A percentile compares a stretch with the other conserved stretches of the same genome.
Conservation (phyloP, 805 yeast genomes). For the Pichia rugopelliculosa region DNA sequence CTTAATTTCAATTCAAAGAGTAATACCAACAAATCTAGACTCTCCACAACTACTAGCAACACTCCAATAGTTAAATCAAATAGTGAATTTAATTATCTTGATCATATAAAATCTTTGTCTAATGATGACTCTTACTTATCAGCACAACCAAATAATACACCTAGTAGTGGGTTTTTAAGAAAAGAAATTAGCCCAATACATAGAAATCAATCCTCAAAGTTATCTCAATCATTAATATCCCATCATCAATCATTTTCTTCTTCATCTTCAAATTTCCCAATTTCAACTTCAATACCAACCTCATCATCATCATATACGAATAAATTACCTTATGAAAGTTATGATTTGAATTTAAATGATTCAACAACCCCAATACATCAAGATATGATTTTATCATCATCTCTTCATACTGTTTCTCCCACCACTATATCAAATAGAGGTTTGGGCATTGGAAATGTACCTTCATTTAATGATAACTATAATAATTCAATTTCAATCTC, state of each 20-base stretch:
- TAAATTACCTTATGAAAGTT: neutral
- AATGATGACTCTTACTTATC: conserved; percentile 10
- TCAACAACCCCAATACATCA: conserved; percentile 11
- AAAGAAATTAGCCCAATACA: conserved; percentile 20
- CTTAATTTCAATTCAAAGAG: conserved; percentile 16
- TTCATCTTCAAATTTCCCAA: conserved; percentile 2
- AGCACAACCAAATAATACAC: neutral
- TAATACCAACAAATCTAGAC: conserved; percentile 2
- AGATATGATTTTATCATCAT: conserved; percentile 12
- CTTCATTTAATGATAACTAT: conserved; percentile 2
- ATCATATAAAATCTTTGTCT: conserved; percentile 15
- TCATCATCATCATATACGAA: neutral
- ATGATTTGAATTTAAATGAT: neutral
- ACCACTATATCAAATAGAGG: conserved; percentile 2
- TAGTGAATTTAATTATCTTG: conserved; percentile 10
- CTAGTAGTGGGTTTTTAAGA: conserved; percentile 14
- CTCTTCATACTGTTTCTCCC: conserved; percentile 11
- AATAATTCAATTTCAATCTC: neutral
- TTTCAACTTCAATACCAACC: neutral
- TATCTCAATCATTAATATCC: conserved; percentile 22
- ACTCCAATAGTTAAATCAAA: neutral
- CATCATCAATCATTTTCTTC: conserved; percentile 5
- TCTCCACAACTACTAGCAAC: neutral
- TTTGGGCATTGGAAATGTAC: conserved; percentile 5
- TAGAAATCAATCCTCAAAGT: conserved; percentile 22